A percentile compares a stretch with the other conserved stretches of the same genome.
Evolutionary conservation across 2,329 filamentous ascomycete species (phyloP).

Genomic region (Leptosphaerulina australis): DNA sequence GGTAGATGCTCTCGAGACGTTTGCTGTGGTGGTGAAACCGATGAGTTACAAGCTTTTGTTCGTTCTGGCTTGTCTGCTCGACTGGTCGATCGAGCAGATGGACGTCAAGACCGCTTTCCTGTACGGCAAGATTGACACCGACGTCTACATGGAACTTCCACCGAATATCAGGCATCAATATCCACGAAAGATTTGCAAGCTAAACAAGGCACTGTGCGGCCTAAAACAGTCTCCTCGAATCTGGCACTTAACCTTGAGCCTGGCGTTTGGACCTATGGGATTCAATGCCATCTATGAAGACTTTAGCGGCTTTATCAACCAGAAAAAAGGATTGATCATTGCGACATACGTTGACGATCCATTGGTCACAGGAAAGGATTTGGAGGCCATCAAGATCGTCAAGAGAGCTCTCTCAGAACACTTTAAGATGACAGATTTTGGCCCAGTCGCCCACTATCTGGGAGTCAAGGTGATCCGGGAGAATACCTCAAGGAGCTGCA

Average conservation of each 20-base stretch:
- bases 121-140: constrained; percentile 30
- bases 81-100: constrained; percentile 37
- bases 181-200: constrained; percentile 18
- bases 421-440: constrained; percentile 37
- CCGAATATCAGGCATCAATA: constrained; percentile 11
- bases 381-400: constrained; percentile 13
- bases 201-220: constrained; percentile 22
- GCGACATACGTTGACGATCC: constrained; percentile 40
- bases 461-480: constrained; percentile 30
- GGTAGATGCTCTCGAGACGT: constrained; percentile 23
- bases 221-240: constrained; percentile 31
- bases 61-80: constrained; percentile 20
- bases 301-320: no score
- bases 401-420: constrained; percentile 20
- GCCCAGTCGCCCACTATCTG: constrained; percentile 26
- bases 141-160: constrained; percentile 35
- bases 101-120: constrained; percentile 44
- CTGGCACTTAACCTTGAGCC: constrained; percentile 28
- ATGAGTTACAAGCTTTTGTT: constrained; percentile 36
- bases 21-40: constrained; percentile 20
- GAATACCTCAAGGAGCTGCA: not conserved
- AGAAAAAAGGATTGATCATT: constrained; percentile 8
- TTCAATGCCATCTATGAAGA: constrained; percentile 2
- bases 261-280: constrained; percentile 23
- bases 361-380: constrained; percentile 21